Evolutionary conservation across 1,284 basidiomycete species (phyloP).

Genomic region (Ustilago sp.): DNA sequence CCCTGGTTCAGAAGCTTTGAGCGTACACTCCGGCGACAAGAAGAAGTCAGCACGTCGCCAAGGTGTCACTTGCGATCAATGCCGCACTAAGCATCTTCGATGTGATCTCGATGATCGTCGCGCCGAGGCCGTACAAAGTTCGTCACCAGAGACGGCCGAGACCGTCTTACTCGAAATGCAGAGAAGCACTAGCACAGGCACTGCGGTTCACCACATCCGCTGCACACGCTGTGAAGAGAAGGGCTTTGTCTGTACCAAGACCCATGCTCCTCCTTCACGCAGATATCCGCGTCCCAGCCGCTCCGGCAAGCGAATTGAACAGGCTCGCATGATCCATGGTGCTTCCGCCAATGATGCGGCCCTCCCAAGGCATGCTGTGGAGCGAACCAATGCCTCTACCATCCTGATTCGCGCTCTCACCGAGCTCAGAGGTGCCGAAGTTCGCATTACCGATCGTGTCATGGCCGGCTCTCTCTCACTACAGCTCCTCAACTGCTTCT

Average conservation of each 20-base stretch:
- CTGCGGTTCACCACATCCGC: constrained; percentile 41
- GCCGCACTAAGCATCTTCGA: constrained; percentile 62
- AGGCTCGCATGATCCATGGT: constrained; percentile 65
- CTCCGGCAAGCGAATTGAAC: constrained; percentile 66
- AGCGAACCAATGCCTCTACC: constrained; percentile 44
- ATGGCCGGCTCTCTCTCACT: constrained; percentile 57
- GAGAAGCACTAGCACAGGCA: constrained; percentile 30
- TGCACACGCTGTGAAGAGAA: constrained; percentile 61
- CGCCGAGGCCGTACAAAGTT: constrained; percentile 27
- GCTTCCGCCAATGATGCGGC: constrained; percentile 20
- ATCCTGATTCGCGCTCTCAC: constrained; percentile 47
- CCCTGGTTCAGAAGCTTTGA: constrained; percentile 25
- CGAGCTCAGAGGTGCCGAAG: constrained; percentile 43
- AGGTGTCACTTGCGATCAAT: constrained; percentile 63
- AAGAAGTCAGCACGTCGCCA: constrained; percentile 49
- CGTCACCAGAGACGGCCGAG: constrained; percentile 24
- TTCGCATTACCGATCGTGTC: constrained; percentile 51
- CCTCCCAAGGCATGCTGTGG: constrained; percentile 6
- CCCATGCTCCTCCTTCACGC: constrained; percentile 55
- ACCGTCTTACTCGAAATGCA: constrained; percentile 33
- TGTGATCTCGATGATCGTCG: constrained; percentile 59
- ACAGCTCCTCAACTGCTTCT: constrained; percentile 63
- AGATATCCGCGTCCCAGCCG: constrained; percentile 63
- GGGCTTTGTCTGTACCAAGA: constrained; percentile 60
- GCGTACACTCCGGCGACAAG: constrained; percentile 28